These are phyloP conservation scores for Calonectria ilicicola DNA, from an alignment of 2,329 filamentous ascomycete genomes.

Conservation along the genomic window DNA sequence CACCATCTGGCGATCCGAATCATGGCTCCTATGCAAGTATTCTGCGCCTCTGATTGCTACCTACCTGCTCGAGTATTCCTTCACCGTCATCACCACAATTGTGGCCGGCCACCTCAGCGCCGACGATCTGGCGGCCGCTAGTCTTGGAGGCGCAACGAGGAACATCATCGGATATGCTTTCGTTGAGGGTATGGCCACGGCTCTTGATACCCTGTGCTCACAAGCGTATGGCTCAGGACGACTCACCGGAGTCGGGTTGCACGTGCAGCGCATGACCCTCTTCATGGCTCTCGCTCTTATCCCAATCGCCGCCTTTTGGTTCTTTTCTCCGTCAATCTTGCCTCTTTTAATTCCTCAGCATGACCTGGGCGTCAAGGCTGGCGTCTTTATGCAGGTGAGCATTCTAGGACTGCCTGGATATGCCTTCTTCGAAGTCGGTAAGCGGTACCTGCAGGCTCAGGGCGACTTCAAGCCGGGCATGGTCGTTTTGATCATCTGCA, in stretches of 20 bases:
- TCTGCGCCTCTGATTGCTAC: slow-evolving; percentile 63
- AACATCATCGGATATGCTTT: slow-evolving; percentile 65
- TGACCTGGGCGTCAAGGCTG: slow-evolving; percentile 60
- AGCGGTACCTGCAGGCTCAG: slow-evolving; percentile 67
- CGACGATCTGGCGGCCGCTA: slow-evolving; percentile 64
- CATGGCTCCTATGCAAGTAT: slow-evolving; percentile 34
- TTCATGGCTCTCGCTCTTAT: slow-evolving; percentile 60
- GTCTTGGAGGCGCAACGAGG: slow-evolving; percentile 64
- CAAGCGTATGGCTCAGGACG: slow-evolving; percentile 51
- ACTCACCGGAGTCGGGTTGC: slow-evolving; percentile 61
- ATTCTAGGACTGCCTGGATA: slow-evolving; percentile 65
- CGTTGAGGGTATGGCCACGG: slow-evolving; percentile 42
- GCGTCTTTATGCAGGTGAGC: slow-evolving; percentile 61
- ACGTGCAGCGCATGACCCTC: slow-evolving; percentile 64
- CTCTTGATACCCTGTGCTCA: slow-evolving; percentile 40
- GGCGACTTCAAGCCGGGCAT: slow-evolving; percentile 64
- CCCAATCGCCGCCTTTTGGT: slow-evolving; percentile 62
- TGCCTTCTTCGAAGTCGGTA: slow-evolving; percentile 64
- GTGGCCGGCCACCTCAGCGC: slow-evolving; percentile 65
- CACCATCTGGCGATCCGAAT: slow-evolving; percentile 28
- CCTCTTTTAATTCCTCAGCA: slow-evolving; percentile 59
- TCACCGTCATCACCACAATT: slow-evolving; percentile 62
- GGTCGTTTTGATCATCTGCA: slow-evolving; percentile 58
- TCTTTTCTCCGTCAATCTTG: slow-evolving; percentile 60
- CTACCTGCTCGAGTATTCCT: slow-evolving; percentile 66